Evolutionary conservation across 2,329 filamentous ascomycete genomes (phyloP).

Genomic region (Cladosporium phlei): DNA sequence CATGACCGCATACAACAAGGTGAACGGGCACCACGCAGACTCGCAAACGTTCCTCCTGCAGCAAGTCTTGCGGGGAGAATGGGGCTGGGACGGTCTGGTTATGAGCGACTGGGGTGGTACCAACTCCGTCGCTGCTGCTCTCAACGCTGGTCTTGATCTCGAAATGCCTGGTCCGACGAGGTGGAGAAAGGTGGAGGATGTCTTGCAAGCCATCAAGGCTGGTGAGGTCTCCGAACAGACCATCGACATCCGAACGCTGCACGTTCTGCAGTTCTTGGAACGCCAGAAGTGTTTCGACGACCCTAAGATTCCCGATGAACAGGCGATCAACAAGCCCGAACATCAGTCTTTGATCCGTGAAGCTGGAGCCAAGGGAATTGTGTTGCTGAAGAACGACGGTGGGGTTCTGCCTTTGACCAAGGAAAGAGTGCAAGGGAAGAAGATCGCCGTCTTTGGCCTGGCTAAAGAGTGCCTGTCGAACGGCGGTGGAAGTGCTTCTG

Average conservation of each 20-base stretch:
- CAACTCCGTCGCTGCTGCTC: conserved; percentile 62
- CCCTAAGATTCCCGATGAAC: conserved; percentile 23
- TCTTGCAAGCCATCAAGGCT: conserved; percentile 22
- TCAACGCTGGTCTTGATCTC: conserved; percentile 75
- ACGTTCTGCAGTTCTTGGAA: conserved; percentile 42
- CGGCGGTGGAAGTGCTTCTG: conserved; percentile 13
- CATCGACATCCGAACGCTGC: conserved; percentile 39
- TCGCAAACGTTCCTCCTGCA: conserved; percentile 62
- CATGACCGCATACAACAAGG: conserved; percentile 72
- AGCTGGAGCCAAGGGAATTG: conserved; percentile 27
- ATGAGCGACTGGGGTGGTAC: conserved; percentile 73
- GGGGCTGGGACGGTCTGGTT: conserved; percentile 54
- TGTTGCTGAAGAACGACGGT: conserved; percentile 62
- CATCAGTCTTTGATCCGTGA: conserved; percentile 26
- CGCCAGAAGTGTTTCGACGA: conserved; percentile 35
- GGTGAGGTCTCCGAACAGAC: conserved; percentile 69
- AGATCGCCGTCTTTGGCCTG: not conserved
- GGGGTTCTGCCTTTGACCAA: conserved; percentile 43
- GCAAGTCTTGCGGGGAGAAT: conserved; percentile 64
- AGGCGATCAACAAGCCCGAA: conserved; percentile 27
- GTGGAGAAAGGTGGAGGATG: conserved; percentile 13
- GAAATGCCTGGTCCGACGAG: conserved; percentile 63
- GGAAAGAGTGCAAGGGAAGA: conserved; percentile 42
- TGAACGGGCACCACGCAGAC: conserved; percentile 67
- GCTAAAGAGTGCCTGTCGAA: conserved; percentile 10